phyloP scores from a whole-genome alignment of 768 basidiomycete genomes.

The Macrolepiota fuliginosa region DNA sequence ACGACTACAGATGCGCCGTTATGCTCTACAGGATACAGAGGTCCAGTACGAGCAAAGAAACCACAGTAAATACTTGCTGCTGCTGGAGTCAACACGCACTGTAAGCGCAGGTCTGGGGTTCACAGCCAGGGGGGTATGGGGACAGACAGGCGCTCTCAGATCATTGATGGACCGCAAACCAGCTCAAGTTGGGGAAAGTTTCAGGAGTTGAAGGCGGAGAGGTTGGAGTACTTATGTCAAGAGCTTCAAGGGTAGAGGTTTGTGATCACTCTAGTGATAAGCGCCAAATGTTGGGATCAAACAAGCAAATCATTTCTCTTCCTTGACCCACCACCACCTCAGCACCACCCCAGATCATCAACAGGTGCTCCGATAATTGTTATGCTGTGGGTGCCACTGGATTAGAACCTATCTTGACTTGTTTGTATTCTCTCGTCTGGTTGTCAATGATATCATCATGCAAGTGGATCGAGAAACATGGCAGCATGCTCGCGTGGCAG shows the following conservation, averaged over 20 bases:
- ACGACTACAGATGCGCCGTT: too few species aligned
- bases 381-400: not conserved
- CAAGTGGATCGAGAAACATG: not conserved
- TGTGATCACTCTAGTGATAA: not conserved
- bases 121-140: too few species aligned
- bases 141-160: too few species aligned
- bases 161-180: too few species aligned
- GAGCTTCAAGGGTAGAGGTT: not conserved
- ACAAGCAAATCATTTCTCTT: not conserved
- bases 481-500: constrained; percentile 11
- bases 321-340: not conserved
- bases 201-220: not conserved
- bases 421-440: not conserved
- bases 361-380: not conserved
- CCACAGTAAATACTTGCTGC: too few species aligned
- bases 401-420: not conserved
- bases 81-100: too few species aligned
- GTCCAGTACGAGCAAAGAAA: too few species aligned
- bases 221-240: not conserved
- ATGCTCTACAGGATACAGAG: too few species aligned
- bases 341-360: not conserved
- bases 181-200: not conserved
- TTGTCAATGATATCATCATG: constrained; percentile 7
- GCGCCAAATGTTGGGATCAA: not conserved
- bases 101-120: too few species aligned